These are phyloP conservation scores for Ambrosia artemisiifolia DNA, from an alignment of 129 eudicot species.

Conservation along the genomic window DNA sequence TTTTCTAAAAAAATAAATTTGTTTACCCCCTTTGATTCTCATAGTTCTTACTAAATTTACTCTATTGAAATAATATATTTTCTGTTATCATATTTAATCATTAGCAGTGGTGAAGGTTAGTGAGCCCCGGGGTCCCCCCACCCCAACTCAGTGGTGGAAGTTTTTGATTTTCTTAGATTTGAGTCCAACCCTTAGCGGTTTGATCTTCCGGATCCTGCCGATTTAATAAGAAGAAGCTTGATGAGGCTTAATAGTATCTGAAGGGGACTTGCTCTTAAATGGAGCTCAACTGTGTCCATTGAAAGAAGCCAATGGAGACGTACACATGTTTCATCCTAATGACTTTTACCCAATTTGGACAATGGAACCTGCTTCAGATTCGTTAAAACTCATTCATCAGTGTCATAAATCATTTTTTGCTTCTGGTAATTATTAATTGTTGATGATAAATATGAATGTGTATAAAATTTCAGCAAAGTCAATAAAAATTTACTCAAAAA, in stretches of 20 bases:
- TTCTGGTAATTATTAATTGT: background rate
- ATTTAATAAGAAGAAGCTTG: conserved; percentile 60
- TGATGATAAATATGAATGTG: background rate
- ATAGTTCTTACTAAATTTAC: too few species aligned
- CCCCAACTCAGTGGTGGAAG: too few species aligned
- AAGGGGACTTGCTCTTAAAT: conserved; percentile 77
- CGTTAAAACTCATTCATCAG: conserved; percentile 58
- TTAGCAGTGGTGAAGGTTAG: too few species aligned
- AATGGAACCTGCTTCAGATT: conserved; percentile 68
- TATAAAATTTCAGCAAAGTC: background rate
- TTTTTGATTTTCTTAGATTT: too few species aligned
- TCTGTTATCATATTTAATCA: background rate
- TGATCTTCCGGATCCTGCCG: too few species aligned
- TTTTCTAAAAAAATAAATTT: too few species aligned
- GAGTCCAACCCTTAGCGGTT: too few species aligned
- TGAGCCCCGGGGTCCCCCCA: too few species aligned
- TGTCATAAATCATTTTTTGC: background rate
- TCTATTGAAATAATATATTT: background rate
- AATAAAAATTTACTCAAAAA: background rate
- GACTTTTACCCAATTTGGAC: conserved; percentile 80
- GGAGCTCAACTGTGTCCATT: conserved; percentile 52
- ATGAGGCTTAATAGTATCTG: conserved; percentile 65
- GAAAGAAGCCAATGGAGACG: conserved; percentile 39
- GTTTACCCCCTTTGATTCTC: too few species aligned
- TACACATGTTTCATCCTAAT: conserved; percentile 59